phyloP scores from a whole-genome alignment of 2,329 filamentous ascomycete genomes.

The Paramyrothecium sp. region DNA sequence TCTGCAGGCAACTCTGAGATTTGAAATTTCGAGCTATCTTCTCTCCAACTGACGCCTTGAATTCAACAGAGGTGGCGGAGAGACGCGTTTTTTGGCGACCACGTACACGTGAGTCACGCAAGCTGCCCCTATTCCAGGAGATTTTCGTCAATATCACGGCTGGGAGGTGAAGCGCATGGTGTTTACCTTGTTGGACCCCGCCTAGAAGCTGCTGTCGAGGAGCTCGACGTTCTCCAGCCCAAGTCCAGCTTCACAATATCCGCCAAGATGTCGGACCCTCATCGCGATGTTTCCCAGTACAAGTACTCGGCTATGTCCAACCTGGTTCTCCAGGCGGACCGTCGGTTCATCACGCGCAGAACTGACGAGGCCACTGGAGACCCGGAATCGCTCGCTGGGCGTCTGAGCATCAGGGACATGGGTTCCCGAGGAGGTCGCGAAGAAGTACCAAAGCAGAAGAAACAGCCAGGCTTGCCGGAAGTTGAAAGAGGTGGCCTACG shows the following conservation, averaged over 20 bases:
- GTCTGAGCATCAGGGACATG: conserved; percentile 94
- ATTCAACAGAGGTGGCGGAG: neutral
- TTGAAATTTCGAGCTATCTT: neutral
- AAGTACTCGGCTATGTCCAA: conserved; percentile 99
- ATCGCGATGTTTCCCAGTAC: conserved; percentile 89
- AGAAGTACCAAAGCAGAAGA: conserved; percentile 77
- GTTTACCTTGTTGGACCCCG: conserved; percentile 28
- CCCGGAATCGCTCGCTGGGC: conserved; percentile 92
- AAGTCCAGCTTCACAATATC: conserved; percentile 22
- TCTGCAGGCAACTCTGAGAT: neutral
- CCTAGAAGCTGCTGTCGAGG: conserved; percentile 32
- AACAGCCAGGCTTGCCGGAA: conserved; percentile 63
- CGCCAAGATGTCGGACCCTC: conserved; percentile 68
- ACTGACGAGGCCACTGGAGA: conserved; percentile 96
- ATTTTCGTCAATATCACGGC: neutral
- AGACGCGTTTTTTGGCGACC: neutral
- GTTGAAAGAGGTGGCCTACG: conserved; percentile 73
- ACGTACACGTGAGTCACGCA: neutral
- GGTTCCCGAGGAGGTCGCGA: conserved; percentile 80
- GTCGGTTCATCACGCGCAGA: conserved; percentile 88
- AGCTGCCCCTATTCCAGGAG: neutral
- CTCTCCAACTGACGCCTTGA: neutral
- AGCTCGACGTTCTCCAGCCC: conserved; percentile 29
- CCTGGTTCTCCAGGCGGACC: conserved; percentile 99
- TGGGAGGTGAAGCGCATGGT: conserved; percentile 25